Conservation (phyloP, 2,329 filamentous ascomycete genomes). For the Rutstroemia sp. region DNA sequence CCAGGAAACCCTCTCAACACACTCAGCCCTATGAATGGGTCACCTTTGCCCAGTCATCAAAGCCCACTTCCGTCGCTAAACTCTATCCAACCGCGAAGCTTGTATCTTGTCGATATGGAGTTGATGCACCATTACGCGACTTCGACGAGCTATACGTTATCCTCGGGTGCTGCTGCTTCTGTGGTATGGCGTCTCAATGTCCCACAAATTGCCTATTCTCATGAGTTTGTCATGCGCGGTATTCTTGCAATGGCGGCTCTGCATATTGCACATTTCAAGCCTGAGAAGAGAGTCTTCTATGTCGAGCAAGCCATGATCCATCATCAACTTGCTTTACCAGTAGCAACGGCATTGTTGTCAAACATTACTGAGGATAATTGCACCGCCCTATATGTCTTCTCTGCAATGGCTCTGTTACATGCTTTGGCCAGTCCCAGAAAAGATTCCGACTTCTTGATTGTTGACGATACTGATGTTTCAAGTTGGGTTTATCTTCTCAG, state of each 20-base stretch:
- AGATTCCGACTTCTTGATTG: conserved; percentile 31
- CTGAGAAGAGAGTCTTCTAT: conserved; percentile 33
- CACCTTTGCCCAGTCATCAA: not conserved
- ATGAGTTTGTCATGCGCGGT: conserved; percentile 41
- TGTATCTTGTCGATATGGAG: conserved; percentile 37
- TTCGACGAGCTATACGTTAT: conserved; percentile 41
- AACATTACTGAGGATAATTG: conserved; percentile 30
- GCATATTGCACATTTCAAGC: conserved; percentile 38
- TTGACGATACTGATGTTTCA: conserved; percentile 29
- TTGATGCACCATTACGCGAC: conserved; percentile 46
- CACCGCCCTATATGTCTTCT: conserved; percentile 33
- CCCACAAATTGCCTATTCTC: conserved; percentile 39
- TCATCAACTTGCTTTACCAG: conserved; percentile 28
- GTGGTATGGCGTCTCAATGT: conserved; percentile 40
- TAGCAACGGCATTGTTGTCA: conserved; percentile 30
- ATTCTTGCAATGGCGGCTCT: conserved; percentile 43
- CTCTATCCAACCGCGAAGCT: not conserved
- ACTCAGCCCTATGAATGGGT: conserved; percentile 2
- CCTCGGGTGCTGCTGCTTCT: conserved; percentile 34
- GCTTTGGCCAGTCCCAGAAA: conserved; percentile 31
- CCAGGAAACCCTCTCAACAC: not conserved
- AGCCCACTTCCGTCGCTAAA: not conserved
- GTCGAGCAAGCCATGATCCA: conserved; percentile 32
- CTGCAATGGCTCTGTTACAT: conserved; percentile 32
- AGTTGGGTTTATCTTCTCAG: conserved; percentile 34